These are phyloP conservation scores for Macadamia tetraphylla DNA, from an alignment of 164 flowering plant species.

Conservation along the genomic window DNA sequence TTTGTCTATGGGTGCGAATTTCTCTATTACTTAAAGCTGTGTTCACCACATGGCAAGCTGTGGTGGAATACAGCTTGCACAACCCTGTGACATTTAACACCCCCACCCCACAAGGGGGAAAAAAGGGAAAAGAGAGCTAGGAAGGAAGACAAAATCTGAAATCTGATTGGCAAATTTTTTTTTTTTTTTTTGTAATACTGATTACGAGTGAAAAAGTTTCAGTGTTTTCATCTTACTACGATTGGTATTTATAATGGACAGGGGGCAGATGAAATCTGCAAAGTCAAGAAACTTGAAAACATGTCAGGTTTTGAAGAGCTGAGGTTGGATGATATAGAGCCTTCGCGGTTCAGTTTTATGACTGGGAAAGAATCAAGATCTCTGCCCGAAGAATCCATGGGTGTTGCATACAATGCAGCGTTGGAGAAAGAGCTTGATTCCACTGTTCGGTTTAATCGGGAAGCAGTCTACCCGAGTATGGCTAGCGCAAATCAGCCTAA, in stretches of 20 bases:
- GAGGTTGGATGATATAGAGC: slow-evolving; percentile 48
- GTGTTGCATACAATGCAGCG: slow-evolving; percentile 27
- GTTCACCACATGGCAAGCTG: no score
- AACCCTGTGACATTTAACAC: no score
- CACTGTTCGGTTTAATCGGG: slow-evolving; percentile 37
- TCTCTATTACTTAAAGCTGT: no score
- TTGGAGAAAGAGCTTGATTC: slow-evolving; percentile 30
- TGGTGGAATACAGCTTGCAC: no score
- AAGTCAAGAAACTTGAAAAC: slow-evolving; percentile 29
- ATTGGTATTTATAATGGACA: slow-evolving; percentile 9
- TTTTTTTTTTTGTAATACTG: not conserved
- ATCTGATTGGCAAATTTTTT: not conserved
- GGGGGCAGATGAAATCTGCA: slow-evolving; percentile 29
- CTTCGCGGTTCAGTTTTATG: slow-evolving; percentile 28
- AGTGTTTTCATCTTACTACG: not conserved
- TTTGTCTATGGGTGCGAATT: not conserved
- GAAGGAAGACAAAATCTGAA: no score
- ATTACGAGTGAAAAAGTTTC: not conserved
- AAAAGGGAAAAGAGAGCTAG: no score
- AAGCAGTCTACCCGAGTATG: slow-evolving; percentile 30
- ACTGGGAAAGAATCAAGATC: slow-evolving; percentile 28
- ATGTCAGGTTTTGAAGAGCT: slow-evolving; percentile 44
- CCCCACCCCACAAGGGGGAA: no score
- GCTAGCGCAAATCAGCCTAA: slow-evolving; percentile 26
- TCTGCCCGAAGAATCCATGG: slow-evolving; percentile 32